These are phyloP conservation scores for Didymellaceae sp. DNA, from an alignment of 2,329 filamentous ascomycete species.

Conservation along the genomic window DNA sequence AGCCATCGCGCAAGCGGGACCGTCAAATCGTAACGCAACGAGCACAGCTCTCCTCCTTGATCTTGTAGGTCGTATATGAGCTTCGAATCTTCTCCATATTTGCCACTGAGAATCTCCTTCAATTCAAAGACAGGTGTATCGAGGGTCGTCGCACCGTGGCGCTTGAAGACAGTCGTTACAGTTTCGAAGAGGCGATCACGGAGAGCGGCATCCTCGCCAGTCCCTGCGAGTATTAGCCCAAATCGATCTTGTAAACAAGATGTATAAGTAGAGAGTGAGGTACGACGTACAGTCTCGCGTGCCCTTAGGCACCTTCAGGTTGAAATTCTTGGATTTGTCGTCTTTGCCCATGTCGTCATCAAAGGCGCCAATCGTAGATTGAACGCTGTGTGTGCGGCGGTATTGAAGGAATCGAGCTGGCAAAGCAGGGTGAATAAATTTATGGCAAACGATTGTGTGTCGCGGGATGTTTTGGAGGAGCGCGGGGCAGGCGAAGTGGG, in stretches of 20 bases:
- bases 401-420: constrained; percentile 16
- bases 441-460: constrained; percentile 26
- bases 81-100: constrained; percentile 92
- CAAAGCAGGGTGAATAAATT: constrained; percentile 18
- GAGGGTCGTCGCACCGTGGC: constrained; percentile 47
- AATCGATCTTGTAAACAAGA: background rate
- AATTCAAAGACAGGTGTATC: constrained; percentile 80
- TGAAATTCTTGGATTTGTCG: constrained; percentile 57
- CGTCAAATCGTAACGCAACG: constrained; percentile 84
- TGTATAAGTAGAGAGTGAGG: constrained; percentile 66
- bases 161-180: constrained; percentile 47
- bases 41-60: constrained; percentile 85
- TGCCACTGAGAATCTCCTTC: constrained; percentile 83
- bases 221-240: constrained; percentile 34
- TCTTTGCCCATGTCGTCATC: constrained; percentile 56
- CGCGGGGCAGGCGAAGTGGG: constrained; percentile 42
- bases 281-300: constrained; percentile 77
- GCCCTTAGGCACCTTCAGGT: constrained; percentile 88
- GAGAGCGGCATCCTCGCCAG: constrained; percentile 44
- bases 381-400: constrained; percentile 27
- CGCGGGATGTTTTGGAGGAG: constrained; percentile 31
- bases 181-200: constrained; percentile 46
- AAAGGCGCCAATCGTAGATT: constrained; percentile 19
- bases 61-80: constrained; percentile 90
- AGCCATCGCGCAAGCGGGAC: constrained; percentile 92